Conservation (phyloP, 345 rosid genomes). For the Balakata baccata region DNA sequence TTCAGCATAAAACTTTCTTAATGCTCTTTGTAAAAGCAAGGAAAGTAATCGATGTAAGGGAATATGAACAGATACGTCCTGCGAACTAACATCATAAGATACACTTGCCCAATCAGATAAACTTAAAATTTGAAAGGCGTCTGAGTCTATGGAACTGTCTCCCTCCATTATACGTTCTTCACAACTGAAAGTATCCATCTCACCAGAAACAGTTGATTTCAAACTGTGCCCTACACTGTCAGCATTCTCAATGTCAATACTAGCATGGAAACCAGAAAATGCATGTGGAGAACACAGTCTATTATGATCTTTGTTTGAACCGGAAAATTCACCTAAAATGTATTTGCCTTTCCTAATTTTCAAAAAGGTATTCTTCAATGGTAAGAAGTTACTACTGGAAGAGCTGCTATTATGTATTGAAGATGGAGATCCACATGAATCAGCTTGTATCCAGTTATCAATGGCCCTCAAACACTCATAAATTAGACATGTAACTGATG, state of each 20-base stretch:
- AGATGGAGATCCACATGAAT: constrained; percentile 36
- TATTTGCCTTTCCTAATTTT: constrained; percentile 53
- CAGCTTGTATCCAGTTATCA: constrained; percentile 63
- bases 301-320: constrained; percentile 47
- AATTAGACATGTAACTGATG: constrained; percentile 54
- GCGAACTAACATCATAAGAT: constrained; percentile 68
- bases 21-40: constrained; percentile 64
- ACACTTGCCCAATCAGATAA: constrained; percentile 70
- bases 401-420: constrained; percentile 37
- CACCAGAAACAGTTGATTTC: constrained; percentile 28
- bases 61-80: constrained; percentile 75
- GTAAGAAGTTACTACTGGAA: constrained; percentile 41
- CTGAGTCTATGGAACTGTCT: constrained; percentile 31
- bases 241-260: constrained; percentile 40
- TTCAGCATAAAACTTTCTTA: constrained; percentile 62
- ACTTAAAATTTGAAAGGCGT: constrained; percentile 42
- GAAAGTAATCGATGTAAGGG: constrained; percentile 82
- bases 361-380: constrained; percentile 53
- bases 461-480: constrained; percentile 71
- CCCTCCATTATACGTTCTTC: constrained; percentile 38
- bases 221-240: constrained; percentile 30
- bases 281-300: constrained; percentile 30
- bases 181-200: constrained; percentile 33
- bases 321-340: constrained; percentile 48
- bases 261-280: constrained; percentile 1